These are phyloP conservation scores for Arxiozyma bovina DNA, from an alignment of 1,139 yeast genomes.

Conservation along the genomic window DNA sequence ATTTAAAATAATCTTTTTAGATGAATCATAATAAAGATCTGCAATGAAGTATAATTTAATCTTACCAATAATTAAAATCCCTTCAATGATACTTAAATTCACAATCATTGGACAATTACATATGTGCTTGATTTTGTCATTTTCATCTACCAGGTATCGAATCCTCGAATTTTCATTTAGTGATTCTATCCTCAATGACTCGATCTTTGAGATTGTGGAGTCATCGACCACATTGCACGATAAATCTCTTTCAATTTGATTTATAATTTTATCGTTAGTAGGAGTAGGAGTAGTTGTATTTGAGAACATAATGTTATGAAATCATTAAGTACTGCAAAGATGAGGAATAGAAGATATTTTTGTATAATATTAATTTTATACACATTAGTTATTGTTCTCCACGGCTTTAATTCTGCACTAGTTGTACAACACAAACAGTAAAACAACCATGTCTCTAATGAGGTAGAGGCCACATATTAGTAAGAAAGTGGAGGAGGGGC, in stretches of 20 bases:
- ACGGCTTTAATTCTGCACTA: too few relatives aligned
- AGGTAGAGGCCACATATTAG: too few relatives aligned
- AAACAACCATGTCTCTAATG: too few relatives aligned
- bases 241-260: background rate
- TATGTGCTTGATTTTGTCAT: slow-evolving; percentile 62
- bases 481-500: too few relatives aligned
- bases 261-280: too few relatives aligned
- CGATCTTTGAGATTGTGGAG: slow-evolving; percentile 7
- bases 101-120: slow-evolving; percentile 68
- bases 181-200: slow-evolving; percentile 9
- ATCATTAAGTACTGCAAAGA: too few relatives aligned
- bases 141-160: slow-evolving; percentile 53
- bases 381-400: too few relatives aligned
- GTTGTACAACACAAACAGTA: too few relatives aligned
- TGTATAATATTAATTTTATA: too few relatives aligned
- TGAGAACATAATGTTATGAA: background rate
- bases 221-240: background rate
- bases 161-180: slow-evolving; percentile 64
- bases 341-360: too few relatives aligned
- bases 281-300: background rate
- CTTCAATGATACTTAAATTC: slow-evolving; percentile 66
- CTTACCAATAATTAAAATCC: slow-evolving; percentile 60
- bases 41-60: slow-evolving; percentile 58
- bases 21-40: slow-evolving; percentile 50
- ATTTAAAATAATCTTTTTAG: slow-evolving; percentile 51